Evolutionary conservation across 768 basidiomycete species (phyloP), one percentile per base, ranked within the genome.

Genomic region (Tylopilus subfusipes): DNA sequence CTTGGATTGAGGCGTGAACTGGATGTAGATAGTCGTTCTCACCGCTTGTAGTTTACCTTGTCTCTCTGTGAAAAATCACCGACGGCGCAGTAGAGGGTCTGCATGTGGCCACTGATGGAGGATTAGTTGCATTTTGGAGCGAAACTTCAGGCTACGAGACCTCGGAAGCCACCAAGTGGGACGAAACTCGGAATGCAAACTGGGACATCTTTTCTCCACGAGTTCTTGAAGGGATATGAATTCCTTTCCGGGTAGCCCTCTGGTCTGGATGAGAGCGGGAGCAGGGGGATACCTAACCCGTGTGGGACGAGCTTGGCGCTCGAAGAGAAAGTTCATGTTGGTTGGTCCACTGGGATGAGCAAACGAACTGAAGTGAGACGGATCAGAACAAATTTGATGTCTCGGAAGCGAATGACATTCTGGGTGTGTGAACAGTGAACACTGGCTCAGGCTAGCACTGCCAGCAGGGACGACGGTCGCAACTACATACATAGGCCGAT

Each of bases 141-240:
- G 19, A 21, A 25, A 33, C 19, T 11, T 14, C 36, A 38, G 16
- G 29, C 34, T 34, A 48, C 58, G 43, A 46, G 47, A 70, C 69
- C 65, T 71, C 14, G 71, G 62, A 50, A 71, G 65, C 69, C 69
- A 71, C 69, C 69, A 71, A 21, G 58, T 62, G 14, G 71, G 69
- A 36, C 44, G 58, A 43, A 72, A 71, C 55, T 55, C 42, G 50
- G 65, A 63, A 52, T 44, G 48, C 39, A 71, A 49, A 40, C 63
- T 68, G 19, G 69, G 69, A 47, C 69, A 71, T 52, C 56, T 61
- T 44, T 60, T 58, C 55, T 71, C 61, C n/a, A 72, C 65, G 42
- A 71, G 60, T 33, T 71, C 71, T 31, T 56, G 65, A 18, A 71
- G 59, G 16, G 64, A 65, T 25, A 69, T 21, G 24, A 14, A 33